Evolutionary conservation across 495 filamentous ascomycete genomes (phyloP), one percentile per base, ranked within the genome.

Genomic region (Xylaria bambusicola): DNA sequence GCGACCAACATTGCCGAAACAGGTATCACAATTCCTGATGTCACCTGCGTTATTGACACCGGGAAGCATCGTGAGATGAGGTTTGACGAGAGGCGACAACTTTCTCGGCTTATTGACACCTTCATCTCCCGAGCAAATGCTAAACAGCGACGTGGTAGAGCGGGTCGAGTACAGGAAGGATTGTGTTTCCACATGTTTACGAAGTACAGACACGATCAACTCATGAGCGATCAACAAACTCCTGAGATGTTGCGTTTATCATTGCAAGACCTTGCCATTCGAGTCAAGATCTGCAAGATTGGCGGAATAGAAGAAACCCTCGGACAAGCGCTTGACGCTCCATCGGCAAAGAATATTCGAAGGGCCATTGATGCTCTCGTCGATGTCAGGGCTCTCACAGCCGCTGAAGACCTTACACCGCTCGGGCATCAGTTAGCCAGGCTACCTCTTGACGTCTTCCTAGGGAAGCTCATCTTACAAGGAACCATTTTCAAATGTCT

Each of bases 1-100:
- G 91, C 93, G 5, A 98, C 93, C 8, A 98, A 98, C 67, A 97
- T 98, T 66, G 93, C 93, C 21, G 93, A 98, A 67, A 98, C 93
- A 0, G 93, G 92, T 74, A 96, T 98, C 65, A 98, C 93, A 0
- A 98, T 98, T 63, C 93, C 93, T 1, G 93, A 97, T 71, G 87
- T 98, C 35, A 97, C 93, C 4, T 95, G 92, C 64, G 93, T 98
- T 24, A 87, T 98, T 57, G 93, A 98, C 73, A 88, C 90, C 12
- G 93, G 93, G 51, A 97, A 94, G 70, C 93, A 97, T 71, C 92
- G 93, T 61, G 94, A 96, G 67, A 98, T 98, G 94, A 72, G 82
- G 31, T 98, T 95, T 64, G 94, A 98, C 66, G 94, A 98, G 75
- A 82, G 88, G 48, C 82, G 92, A 57, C 94, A 97, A 66, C 76